Evolutionary conservation across 2,329 filamentous ascomycete genomes (phyloP), one percentile per base, ranked within the genome.

Genomic region (Monilinia polystroma): DNA sequence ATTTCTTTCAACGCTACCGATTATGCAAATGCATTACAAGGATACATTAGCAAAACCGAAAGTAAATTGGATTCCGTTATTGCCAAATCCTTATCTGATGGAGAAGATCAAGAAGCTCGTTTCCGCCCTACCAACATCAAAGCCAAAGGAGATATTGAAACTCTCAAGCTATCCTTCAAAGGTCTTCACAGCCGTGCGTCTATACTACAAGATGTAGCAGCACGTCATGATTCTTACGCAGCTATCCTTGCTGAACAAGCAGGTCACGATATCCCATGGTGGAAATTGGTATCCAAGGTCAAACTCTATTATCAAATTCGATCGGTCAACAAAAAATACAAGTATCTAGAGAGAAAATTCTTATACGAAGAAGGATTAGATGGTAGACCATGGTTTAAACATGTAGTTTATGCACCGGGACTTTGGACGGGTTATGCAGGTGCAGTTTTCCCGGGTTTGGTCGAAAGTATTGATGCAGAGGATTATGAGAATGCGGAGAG

Each of bases 371-470:
- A 84, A 3, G 94, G 94, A 0, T 79, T 98, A 26, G 93, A 97
- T 76, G 87, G 87, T 1, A 82, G 94, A 68, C 81, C 81, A 32
- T 97, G 93, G 93, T 98, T 94, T 81, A 97, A 97, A 80, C 94
- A 97, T 74, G 90, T 97, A 2, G 90, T 97, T 1, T 97, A 96
- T 78, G 93, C 93, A 1, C 93, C 93, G 0, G 93, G 93, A 0
- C 77, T 94, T 58, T 96, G 93, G 92, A 97, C 92, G 0, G 93
- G 93, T 0, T 97, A 97, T 77, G 82, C 92, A 0, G 93, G 93
- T 3, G 87, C 84, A 63, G 86, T 88, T 18, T 88, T 86, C 76
- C 87, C 87, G 0, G 85, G 87, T 0, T 77, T 89, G 56, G 80
- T 83, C 18, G 87, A 89, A 76, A 86, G 84, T 64, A 87, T 89